Evolutionary conservation across 805 yeast genomes (phyloP).

Genomic region (Candida pini): DNA sequence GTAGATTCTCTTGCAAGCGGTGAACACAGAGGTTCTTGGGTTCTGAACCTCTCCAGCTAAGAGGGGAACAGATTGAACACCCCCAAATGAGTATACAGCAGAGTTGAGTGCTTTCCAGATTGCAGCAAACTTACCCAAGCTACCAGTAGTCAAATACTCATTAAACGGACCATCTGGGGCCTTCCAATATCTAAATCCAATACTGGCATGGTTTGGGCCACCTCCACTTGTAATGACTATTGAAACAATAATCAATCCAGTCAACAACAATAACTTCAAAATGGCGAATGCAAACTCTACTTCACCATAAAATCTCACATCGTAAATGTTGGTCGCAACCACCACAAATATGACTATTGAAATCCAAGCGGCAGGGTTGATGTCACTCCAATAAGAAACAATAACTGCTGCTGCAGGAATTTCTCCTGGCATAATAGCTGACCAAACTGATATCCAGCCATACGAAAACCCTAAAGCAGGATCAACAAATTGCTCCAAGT

Average conservation of each 20-base stretch:
- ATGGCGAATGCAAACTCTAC: conserved; percentile 61
- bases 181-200: conserved; percentile 36
- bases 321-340: conserved; percentile 40
- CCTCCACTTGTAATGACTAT: conserved; percentile 53
- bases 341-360: conserved; percentile 45
- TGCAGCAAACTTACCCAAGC: conserved; percentile 38
- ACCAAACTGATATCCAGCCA: conserved; percentile 40
- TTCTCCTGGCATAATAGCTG: conserved; percentile 44
- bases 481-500: conserved; percentile 24
- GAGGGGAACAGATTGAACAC: conserved; percentile 9
- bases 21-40: conserved; percentile 4
- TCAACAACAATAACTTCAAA: conserved; percentile 59
- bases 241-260: conserved; percentile 53
- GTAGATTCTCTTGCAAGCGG: conserved; percentile 9
- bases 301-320: conserved; percentile 37
- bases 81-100: conserved; percentile 29
- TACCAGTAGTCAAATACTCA: conserved; percentile 38
- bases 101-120: conserved; percentile 13
- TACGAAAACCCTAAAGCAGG: conserved; percentile 52
- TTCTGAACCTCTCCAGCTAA: conserved; percentile 11
- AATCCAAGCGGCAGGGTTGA: conserved; percentile 55
- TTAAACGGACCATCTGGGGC: conserved; percentile 36
- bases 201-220: conserved; percentile 56
- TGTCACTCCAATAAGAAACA: conserved; percentile 48
- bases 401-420: conserved; percentile 59